These are phyloP conservation scores for Kluyveromyces wickerhamii DNA, from an alignment of 805 yeast species.

Conservation along the genomic window DNA sequence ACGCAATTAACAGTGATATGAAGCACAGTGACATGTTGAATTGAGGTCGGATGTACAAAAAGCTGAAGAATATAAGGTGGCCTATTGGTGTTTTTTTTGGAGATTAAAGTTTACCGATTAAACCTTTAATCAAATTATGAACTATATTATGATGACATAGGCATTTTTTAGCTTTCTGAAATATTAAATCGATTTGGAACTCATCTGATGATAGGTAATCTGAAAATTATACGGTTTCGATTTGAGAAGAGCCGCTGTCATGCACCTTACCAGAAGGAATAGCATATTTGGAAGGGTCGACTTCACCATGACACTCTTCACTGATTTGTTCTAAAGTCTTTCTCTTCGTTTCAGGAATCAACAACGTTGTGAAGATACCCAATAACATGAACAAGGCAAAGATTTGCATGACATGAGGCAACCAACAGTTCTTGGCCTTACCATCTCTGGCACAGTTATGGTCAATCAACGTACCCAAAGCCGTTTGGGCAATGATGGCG, in stretches of 20 bases:
- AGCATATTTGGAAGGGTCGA: slow-evolving; percentile 40
- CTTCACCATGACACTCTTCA: slow-evolving; percentile 78
- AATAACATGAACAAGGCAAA: slow-evolving; percentile 86
- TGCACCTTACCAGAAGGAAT: slow-evolving; percentile 5
- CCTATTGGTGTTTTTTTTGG: too few species aligned
- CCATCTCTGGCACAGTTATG: slow-evolving; percentile 62
- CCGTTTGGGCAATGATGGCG: slow-evolving; percentile 86
- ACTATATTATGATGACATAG: too few species aligned
- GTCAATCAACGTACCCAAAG: slow-evolving; percentile 74
- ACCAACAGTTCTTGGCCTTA: slow-evolving; percentile 54
- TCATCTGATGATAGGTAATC: too few species aligned
- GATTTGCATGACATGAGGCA: slow-evolving; percentile 90
- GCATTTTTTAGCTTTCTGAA: too few species aligned
- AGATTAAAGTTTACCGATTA: too few species aligned
- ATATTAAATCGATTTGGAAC: too few species aligned
- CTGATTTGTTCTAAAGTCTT: slow-evolving; percentile 78
- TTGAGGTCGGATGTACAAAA: too few species aligned
- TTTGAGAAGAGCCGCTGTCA: slow-evolving; percentile 4
- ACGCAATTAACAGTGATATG: too few species aligned
- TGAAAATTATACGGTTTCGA: slow-evolving; percentile 4
- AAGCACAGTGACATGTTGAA: too few species aligned
- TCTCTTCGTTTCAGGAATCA: slow-evolving; percentile 88
- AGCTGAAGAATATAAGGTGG: too few species aligned
- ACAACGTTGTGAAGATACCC: slow-evolving; percentile 57
- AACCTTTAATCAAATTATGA: too few species aligned